Conservation (phyloP, 768 basidiomycete species). For the Ramaria sp. region DNA sequence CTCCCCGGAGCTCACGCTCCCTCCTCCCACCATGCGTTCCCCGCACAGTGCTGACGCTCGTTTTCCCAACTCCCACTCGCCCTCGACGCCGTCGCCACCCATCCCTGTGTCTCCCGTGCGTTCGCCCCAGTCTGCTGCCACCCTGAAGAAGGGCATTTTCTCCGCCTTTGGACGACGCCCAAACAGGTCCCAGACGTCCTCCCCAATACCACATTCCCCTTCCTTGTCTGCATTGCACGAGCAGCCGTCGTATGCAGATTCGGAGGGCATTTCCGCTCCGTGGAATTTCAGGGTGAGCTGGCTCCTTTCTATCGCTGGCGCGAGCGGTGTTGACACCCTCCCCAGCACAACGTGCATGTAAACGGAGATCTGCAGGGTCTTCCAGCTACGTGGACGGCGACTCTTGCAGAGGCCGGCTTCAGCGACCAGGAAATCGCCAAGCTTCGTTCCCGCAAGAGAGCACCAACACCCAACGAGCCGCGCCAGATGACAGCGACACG, state of each 20-base stretch:
- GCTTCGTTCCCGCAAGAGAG: constrained; percentile 34
- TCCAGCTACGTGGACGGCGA: constrained; percentile 64
- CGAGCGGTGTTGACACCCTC: not conserved
- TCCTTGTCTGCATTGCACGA: constrained; percentile 7
- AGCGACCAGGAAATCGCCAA: constrained; percentile 57
- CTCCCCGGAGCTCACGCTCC: constrained; percentile 32
- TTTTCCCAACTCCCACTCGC: constrained; percentile 19
- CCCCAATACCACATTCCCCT: constrained; percentile 11
- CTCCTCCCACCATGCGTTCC: constrained; percentile 16
- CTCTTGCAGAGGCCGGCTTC: constrained; percentile 51
- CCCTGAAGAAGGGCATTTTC: constrained; percentile 17
- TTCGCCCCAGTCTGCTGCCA: constrained; percentile 7
- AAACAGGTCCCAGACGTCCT: constrained; percentile 20
- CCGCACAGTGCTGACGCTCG: constrained; percentile 20
- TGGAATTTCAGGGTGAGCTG: constrained; percentile 65
- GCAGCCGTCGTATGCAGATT: constrained; percentile 26
- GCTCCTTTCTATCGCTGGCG: not conserved
- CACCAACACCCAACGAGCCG: not conserved
- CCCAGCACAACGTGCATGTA: constrained; percentile 68
- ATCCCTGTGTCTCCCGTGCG: not conserved
- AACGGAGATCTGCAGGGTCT: constrained; percentile 64
- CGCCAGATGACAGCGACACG: too few relatives aligned
- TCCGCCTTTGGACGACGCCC: constrained; percentile 20
- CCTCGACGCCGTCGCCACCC: not conserved
- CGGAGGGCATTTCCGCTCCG: constrained; percentile 55